These are phyloP conservation scores for Tinospora cordifolia DNA, from an alignment of 164 flowering plant species.

Conservation along the genomic window DNA sequence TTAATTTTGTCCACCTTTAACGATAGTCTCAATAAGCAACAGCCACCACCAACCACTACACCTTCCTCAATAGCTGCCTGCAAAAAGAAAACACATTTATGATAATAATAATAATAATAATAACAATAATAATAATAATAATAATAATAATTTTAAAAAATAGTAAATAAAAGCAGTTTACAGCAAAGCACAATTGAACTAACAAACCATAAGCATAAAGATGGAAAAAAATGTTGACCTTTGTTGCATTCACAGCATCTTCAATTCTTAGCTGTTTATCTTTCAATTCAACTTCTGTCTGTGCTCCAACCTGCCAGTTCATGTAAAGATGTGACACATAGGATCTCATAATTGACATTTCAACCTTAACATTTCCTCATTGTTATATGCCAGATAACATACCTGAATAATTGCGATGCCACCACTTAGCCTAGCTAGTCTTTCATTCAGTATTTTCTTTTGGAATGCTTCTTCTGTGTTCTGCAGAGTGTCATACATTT, in stretches of 20 bases:
- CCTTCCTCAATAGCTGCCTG: constrained; percentile 98
- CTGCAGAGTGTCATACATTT: constrained; percentile 28
- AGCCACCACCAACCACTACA: constrained; percentile 91
- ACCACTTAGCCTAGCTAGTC: constrained; percentile 81
- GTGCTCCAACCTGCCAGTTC: constrained; percentile 72
- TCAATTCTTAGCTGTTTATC: constrained; percentile 79
- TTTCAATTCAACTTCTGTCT: constrained; percentile 78
- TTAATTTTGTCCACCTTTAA: constrained; percentile 57
- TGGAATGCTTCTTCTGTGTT: constrained; percentile 64
- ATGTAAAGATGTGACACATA: not conserved
- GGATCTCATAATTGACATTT: not conserved
- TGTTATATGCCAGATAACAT: constrained; percentile 3
- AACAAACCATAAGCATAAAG: constrained; percentile 9
- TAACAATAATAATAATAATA: no score
- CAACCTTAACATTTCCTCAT: not conserved
- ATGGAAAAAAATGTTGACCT: constrained; percentile 33
- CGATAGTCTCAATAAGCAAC: constrained; percentile 67
- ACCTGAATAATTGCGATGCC: constrained; percentile 89
- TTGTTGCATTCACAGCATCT: constrained; percentile 92
- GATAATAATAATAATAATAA: no score
- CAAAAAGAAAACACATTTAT: constrained; percentile 10
- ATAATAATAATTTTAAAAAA: no score
- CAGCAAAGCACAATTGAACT: not conserved
- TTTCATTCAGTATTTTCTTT: constrained; percentile 72
- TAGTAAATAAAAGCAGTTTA: not conserved